Evolutionary conservation across 176 grass and related monocot genomes (phyloP).

Genomic region (Bolboschoenus planiculmis): DNA sequence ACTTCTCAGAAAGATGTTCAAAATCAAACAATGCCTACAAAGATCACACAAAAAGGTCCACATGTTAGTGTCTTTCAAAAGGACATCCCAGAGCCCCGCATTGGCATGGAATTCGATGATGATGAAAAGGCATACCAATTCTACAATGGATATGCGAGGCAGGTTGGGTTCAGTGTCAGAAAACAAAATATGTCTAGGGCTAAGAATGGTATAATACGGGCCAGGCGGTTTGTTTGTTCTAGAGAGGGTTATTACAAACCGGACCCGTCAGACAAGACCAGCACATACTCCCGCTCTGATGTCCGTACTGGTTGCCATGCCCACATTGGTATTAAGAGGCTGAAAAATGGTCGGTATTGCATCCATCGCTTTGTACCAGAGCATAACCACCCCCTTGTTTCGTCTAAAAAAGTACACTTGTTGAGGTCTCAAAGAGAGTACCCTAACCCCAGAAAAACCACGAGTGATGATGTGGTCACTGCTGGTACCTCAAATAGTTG

Average conservation of each 20-base stretch:
- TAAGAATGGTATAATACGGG: constrained; percentile 28
- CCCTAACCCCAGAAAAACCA: neutral
- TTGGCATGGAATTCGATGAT: constrained; percentile 33
- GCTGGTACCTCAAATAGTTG: constrained; percentile 11
- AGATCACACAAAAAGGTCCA: neutral
- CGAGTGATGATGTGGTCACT: neutral
- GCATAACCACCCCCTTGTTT: constrained; percentile 30
- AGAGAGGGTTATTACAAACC: constrained; percentile 33
- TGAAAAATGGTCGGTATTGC: constrained; percentile 31
- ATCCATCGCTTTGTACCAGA: constrained; percentile 30
- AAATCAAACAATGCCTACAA: neutral
- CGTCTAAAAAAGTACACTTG: constrained; percentile 31
- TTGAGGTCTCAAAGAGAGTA: constrained; percentile 37
- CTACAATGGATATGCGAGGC: constrained; percentile 35
- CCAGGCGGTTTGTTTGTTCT: constrained; percentile 32
- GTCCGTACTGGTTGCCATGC: constrained; percentile 35
- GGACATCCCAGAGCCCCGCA: constrained; percentile 25
- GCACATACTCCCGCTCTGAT: constrained; percentile 21
- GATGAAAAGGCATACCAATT: constrained; percentile 37
- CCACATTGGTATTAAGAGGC: constrained; percentile 33
- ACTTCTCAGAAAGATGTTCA: neutral
- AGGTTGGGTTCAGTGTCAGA: constrained; percentile 33
- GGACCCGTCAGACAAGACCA: constrained; percentile 20
- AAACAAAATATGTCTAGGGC: constrained; percentile 30
- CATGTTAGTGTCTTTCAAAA: neutral